These are phyloP conservation scores for Asterophora lycoperdoides DNA, from an alignment of 768 basidiomycete species.

Conservation along the genomic window DNA sequence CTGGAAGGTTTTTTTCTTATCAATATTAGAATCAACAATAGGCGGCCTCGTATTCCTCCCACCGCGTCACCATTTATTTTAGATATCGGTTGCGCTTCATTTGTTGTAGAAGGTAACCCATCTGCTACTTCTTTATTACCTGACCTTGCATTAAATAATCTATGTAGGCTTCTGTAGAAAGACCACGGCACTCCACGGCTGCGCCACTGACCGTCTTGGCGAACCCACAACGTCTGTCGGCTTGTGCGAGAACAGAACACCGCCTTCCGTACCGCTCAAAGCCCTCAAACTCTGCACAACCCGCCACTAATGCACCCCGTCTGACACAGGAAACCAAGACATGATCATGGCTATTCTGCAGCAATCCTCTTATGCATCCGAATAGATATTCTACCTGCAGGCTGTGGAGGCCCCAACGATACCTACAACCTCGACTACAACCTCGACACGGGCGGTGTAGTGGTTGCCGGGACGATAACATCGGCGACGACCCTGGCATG, in stretches of 20 bases:
- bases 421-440: too few relatives aligned
- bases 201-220: conserved; percentile 53
- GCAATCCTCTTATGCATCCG: too few relatives aligned
- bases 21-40: conserved; percentile 22
- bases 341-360: too few relatives aligned
- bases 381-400: conserved; percentile 23
- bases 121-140: neutral
- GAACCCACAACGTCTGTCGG: conserved; percentile 34
- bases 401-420: conserved; percentile 65
- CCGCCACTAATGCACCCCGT: too few relatives aligned
- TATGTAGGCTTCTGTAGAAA: conserved; percentile 47
- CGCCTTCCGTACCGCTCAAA: conserved; percentile 16
- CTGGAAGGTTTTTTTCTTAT: conserved; percentile 5
- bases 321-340: too few relatives aligned
- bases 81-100: conserved; percentile 38
- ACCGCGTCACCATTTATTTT: conserved; percentile 39
- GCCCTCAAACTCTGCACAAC: too few relatives aligned
- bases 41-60: conserved; percentile 41
- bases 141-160: neutral
- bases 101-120: conserved; percentile 23
- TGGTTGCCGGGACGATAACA: conserved; percentile 72
- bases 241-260: conserved; percentile 29
- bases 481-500: conserved; percentile 37
- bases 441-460: conserved; percentile 72
- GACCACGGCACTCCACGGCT: conserved; percentile 37